Percentiles rank a stretch among this genome's conserved stretches.
Evolutionary conservation across 139 green algal genomes (phyloP).

Genomic region (Edaphochlamys debaryana): DNA sequence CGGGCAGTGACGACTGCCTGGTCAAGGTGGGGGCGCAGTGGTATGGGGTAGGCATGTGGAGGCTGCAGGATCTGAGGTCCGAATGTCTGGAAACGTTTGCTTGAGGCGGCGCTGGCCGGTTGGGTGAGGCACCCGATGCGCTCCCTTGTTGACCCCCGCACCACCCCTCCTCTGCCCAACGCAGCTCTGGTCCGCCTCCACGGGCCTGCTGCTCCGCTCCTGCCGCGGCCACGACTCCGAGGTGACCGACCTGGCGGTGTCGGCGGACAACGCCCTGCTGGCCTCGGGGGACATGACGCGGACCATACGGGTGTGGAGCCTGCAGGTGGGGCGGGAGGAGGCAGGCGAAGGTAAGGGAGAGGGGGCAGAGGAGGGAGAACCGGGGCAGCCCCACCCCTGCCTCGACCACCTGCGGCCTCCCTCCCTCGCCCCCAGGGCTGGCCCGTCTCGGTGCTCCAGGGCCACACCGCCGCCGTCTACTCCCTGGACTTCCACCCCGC

Average conservation of each 20-base stretch:
- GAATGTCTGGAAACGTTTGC: too few species aligned
- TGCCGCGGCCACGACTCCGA: constrained; percentile 74
- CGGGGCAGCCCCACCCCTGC: not conserved
- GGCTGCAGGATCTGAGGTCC: too few species aligned
- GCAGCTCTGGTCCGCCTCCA: constrained; percentile 78
- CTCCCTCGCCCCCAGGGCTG: too few species aligned
- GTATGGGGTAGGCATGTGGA: too few species aligned
- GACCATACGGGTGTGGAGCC: constrained; percentile 74
- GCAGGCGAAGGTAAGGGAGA: too few species aligned
- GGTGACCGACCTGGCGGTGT: constrained; percentile 79
- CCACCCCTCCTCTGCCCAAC: too few species aligned
- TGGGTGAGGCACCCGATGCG: too few species aligned
- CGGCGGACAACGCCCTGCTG: constrained; percentile 59
- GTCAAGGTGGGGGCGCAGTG: constrained; percentile 89
- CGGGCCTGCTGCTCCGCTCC: constrained; percentile 65
- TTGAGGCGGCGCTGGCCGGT: too few species aligned
- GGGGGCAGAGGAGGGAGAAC: too few species aligned
- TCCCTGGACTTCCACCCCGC: constrained; percentile 77
- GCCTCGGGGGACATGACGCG: constrained; percentile 70
- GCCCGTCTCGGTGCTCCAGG: constrained; percentile 70
- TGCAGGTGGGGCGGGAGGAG: constrained; percentile 52
- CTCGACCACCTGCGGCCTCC: too few species aligned
- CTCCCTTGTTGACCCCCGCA: too few species aligned
- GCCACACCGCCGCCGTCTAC: constrained; percentile 66
- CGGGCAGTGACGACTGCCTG: constrained; percentile 84